These are phyloP conservation scores for Starmerella sirachaensis DNA, from an alignment of 805 yeast species.

Conservation along the genomic window DNA sequence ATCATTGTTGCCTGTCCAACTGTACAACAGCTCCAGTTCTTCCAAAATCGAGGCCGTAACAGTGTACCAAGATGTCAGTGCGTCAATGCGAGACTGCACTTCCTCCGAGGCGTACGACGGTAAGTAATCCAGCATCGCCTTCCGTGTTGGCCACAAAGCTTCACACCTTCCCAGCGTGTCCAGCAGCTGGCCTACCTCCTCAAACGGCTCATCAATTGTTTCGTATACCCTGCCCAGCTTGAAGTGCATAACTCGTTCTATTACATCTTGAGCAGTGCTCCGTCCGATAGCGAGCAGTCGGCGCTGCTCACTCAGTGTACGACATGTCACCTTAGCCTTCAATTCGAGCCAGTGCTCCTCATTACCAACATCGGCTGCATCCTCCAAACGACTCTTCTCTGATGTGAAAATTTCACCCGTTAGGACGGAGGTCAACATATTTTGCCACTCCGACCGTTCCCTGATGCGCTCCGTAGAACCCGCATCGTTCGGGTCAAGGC, in stretches of 20 bases:
- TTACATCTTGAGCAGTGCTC: conserved; percentile 56
- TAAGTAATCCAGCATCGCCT: conserved; percentile 68
- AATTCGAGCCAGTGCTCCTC: conserved; percentile 82
- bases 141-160: conserved; percentile 64
- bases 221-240: conserved; percentile 33
- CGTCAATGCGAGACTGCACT: conserved; percentile 56
- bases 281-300: conserved; percentile 57
- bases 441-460: conserved; percentile 91
- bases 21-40: conserved; percentile 47
- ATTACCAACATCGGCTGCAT: conserved; percentile 41
- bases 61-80: conserved; percentile 73
- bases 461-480: conserved; percentile 28
- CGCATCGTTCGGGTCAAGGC: conserved; percentile 21
- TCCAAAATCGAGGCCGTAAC: conserved; percentile 56
- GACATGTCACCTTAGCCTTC: conserved; percentile 66
- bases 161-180: conserved; percentile 55
- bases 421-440: conserved; percentile 77
- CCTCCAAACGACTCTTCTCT: conserved; percentile 54
- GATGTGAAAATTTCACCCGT: conserved; percentile 91
- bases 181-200: conserved; percentile 45
- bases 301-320: conserved; percentile 68
- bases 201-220: conserved; percentile 30
- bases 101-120: conserved; percentile 55
- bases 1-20: conserved; percentile 79
- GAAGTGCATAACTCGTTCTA: conserved; percentile 58